These are phyloP conservation scores for Pecoramyces ruminantium DNA, from an alignment of 192 early-diverging fungal genomes.

Conservation along the genomic window DNA sequence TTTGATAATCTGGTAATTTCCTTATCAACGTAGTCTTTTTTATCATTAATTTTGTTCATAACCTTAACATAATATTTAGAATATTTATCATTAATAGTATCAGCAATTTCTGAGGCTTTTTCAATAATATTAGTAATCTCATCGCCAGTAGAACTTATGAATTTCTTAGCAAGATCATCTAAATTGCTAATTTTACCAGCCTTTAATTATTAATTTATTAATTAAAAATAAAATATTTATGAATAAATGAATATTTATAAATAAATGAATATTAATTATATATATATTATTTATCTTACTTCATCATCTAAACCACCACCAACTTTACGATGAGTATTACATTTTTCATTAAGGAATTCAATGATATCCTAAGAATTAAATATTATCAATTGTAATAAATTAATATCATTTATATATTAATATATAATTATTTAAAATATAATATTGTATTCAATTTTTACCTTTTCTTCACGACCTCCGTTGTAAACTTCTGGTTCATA, in stretches of 20 bases:
- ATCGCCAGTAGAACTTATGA: conserved; percentile 24
- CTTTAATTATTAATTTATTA: conserved; percentile 5
- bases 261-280: no score
- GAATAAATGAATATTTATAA: no score
- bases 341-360: conserved; percentile 68
- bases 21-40: conserved; percentile 49
- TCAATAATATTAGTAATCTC: conserved; percentile 23
- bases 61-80: conserved; percentile 81
- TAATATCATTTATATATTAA: no score
- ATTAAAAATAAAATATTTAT: no score
- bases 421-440: no score
- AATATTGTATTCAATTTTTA: neutral
- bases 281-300: conserved; percentile 10
- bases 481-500: conserved; percentile 40
- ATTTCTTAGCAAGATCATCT: conserved; percentile 38
- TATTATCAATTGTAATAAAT: no score
- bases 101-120: conserved; percentile 12
- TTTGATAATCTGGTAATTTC: conserved; percentile 70
- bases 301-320: conserved; percentile 52
- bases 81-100: conserved; percentile 16
- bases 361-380: conserved; percentile 56
- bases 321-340: conserved; percentile 49
- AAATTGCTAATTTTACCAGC: conserved; percentile 45
- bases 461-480: conserved; percentile 42
- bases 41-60: conserved; percentile 63